A percentile compares a stretch with the other conserved stretches of the same genome.
Conservation (phyloP, 2,329 filamentous ascomycete genomes). For the Penicillium sp. region DNA sequence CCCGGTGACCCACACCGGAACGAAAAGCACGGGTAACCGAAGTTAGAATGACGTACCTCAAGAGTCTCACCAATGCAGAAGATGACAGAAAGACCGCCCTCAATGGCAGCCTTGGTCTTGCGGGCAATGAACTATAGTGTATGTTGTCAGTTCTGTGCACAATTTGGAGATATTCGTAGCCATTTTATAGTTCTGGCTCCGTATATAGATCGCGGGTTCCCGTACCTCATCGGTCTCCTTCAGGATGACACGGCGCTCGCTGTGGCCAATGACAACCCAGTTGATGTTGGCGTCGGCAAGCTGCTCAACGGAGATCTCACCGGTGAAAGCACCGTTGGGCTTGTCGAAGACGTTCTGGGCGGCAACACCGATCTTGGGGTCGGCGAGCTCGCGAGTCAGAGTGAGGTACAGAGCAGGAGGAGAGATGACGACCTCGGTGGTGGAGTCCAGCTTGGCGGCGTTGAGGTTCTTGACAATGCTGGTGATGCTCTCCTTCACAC, state of each 20-base stretch:
- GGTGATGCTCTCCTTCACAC: slow-evolving; percentile 84
- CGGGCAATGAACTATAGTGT: slow-evolving; percentile 66
- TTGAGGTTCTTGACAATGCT: slow-evolving; percentile 89
- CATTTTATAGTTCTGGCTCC: not conserved
- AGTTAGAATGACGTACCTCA: slow-evolving; percentile 52
- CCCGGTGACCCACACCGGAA: slow-evolving; percentile 20
- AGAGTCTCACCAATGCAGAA: slow-evolving; percentile 97
- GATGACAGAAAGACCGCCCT: slow-evolving; percentile 85
- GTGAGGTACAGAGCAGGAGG: slow-evolving; percentile 90
- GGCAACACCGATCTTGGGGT: slow-evolving; percentile 76
- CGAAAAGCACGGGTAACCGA: slow-evolving; percentile 19
- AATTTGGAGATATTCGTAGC: not conserved
- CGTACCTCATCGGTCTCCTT: slow-evolving; percentile 73
- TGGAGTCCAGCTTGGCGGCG: slow-evolving; percentile 65
- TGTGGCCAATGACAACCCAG: slow-evolving; percentile 93
- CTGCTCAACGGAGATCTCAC: slow-evolving; percentile 91
- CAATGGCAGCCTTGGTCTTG: slow-evolving; percentile 92
- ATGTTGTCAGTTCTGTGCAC: slow-evolving; percentile 6
- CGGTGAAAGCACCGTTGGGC: slow-evolving; percentile 94
- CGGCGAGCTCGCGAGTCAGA: slow-evolving; percentile 76
- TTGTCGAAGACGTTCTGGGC: slow-evolving; percentile 98
- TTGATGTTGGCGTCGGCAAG: slow-evolving; percentile 84
- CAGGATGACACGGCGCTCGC: slow-evolving; percentile 87
- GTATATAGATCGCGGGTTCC: not conserved
- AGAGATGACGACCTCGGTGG: slow-evolving; percentile 86